Evolutionary conservation across 2,329 filamentous ascomycete species (phyloP), one percentile per base, ranked within the genome.

Genomic region (Dactylellina sp.): DNA sequence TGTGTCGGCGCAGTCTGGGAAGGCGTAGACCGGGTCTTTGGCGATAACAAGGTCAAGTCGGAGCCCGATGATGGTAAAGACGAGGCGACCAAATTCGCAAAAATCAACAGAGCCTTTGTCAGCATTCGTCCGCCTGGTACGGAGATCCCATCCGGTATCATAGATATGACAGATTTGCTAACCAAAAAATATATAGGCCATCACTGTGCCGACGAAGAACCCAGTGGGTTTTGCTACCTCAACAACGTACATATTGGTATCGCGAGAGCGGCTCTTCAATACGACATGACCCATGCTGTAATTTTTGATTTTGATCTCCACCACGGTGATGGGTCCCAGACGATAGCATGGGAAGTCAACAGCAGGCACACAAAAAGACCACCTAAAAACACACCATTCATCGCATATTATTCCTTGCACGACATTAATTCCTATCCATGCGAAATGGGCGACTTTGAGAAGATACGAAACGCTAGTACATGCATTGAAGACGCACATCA

Each of bases 351-450:
- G 94, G 87, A 90, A 44, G 91, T 96, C 78, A 99, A 98, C 79
- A 85, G 87, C 52, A 87, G 90, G 18, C 74, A 70, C 22, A 20
- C 63, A 1, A 49, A 64, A 5, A 78, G 77, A 55, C 71, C 68
- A 56, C 74, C 72, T 0, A 75, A 77, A 18, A 76, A 78, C 46
- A 75, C 78, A 18, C 78, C 78, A 3, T 63, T 70, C 0, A 95
- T 98, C 78, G 95, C 93, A 7, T 99, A 99, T 80, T 98, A 97
- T 81, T 97, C 93, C 80, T 81, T 99, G 46, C 95, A 99, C 80
- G 95, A 99, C 79, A 97, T 99, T 83, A 98, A 99, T 81, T 98
- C 94, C 0, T 99, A 96, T 79, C 95, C 96, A 0, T 99, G 95
- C 80, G 95, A 99, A 81, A 87, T 86, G 80, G 95, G 94, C n/a